Conservation (phyloP, 73 alveolate species). For the Symbiodinium pilosum region DNA sequence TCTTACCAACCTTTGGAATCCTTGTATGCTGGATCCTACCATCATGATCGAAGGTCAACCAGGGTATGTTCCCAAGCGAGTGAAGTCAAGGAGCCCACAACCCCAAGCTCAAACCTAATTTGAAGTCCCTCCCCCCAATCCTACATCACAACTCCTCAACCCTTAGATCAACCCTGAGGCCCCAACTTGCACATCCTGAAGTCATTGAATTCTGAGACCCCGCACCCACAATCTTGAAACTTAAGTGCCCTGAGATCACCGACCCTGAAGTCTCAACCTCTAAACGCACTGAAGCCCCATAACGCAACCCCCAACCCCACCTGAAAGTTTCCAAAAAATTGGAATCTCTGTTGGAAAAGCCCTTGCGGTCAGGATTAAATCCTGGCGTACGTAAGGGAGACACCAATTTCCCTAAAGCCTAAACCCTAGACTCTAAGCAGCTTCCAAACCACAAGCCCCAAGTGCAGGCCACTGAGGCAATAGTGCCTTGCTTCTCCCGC, state of each 20-base stretch:
- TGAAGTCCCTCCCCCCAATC: no score
- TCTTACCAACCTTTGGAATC: no score
- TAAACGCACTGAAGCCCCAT: not conserved
- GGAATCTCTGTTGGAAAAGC: no score
- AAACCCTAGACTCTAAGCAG: not conserved
- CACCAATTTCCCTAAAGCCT: not conserved
- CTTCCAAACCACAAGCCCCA: not conserved
- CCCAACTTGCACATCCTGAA: not conserved
- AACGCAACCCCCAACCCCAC: no score
- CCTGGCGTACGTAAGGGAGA: no score
- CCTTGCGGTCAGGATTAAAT: no score
- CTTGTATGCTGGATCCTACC: no score
- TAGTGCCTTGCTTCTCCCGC: conserved; percentile 44
- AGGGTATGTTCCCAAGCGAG: no score
- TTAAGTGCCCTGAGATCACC: not conserved
- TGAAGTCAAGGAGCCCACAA: no score
- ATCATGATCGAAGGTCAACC: no score
- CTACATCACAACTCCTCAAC: not conserved
- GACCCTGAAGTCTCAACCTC: not conserved
- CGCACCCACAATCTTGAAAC: not conserved
- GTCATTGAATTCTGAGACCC: not conserved
- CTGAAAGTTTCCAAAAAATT: no score
- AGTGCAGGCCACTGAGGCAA: conserved; percentile 57
- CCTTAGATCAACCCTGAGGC: not conserved
- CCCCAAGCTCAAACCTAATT: no score